A percentile compares a stretch with the other conserved stretches of the same genome.
Evolutionary conservation across 257 asterid species (phyloP).

Genomic region (Leonotis leonurus): DNA sequence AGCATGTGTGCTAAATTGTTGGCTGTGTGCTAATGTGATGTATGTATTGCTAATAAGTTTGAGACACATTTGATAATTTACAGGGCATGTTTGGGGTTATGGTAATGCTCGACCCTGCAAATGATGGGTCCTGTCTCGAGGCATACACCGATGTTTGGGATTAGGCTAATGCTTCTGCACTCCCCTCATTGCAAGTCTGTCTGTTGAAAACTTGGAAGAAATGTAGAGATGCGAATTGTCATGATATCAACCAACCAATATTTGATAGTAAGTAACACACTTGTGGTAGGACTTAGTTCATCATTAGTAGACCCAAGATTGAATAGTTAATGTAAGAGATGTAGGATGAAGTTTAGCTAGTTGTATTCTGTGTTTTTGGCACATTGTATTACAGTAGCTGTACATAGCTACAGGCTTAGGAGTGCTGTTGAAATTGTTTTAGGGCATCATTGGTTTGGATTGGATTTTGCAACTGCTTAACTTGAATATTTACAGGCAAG

Average conservation of each 20-base stretch:
- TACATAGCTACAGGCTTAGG: constrained; percentile 14
- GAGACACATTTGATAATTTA: not conserved
- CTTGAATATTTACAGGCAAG: not conserved
- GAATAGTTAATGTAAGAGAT: constrained; percentile 9
- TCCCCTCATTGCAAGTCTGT: not conserved
- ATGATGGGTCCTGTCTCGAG: not conserved
- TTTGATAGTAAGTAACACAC: constrained; percentile 7
- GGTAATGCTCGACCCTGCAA: constrained; percentile 3
- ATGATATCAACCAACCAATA: constrained; percentile 14
- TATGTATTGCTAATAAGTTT: too few species aligned
- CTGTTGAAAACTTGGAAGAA: not conserved
- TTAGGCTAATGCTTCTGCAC: too few species aligned
- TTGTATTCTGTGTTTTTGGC: constrained; percentile 9
- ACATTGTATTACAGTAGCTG: constrained; percentile 13
- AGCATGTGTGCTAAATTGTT: not conserved
- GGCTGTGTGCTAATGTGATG: not conserved
- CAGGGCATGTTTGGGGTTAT: constrained; percentile 1
- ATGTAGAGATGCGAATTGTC: constrained; percentile 24
- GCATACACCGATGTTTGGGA: too few species aligned
- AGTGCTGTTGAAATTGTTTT: constrained; percentile 1
- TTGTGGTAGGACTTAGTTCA: constrained; percentile 20
- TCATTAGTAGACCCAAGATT: constrained; percentile 4
- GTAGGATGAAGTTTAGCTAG: not conserved
- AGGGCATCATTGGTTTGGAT: constrained; percentile 7
- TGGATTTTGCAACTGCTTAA: not conserved